Conservation (phyloP, 192 early-diverging fungal genomes). For the Coemansia pectinata region DNA sequence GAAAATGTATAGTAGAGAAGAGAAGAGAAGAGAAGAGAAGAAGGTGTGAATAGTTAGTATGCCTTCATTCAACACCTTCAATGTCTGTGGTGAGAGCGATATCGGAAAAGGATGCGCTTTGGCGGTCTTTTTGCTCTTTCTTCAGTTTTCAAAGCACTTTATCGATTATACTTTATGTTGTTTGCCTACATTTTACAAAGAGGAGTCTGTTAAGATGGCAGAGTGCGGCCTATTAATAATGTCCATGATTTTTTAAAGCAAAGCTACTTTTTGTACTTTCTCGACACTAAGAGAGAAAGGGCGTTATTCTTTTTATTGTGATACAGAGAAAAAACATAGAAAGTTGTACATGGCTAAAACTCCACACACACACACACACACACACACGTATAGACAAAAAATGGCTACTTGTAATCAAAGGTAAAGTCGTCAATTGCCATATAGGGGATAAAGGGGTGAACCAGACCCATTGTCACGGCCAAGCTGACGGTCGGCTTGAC, state of each 20-base stretch:
- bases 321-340: not conserved
- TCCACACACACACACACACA: not conserved
- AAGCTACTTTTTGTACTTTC: not conserved
- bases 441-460: not conserved
- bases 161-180: not conserved
- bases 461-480: constrained; percentile 1
- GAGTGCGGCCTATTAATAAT: not conserved
- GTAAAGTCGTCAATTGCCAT: not conserved
- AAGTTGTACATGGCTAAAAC: not conserved
- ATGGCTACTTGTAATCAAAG: not conserved
- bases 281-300: not conserved
- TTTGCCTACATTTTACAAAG: not conserved
- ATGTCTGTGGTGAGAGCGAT: not conserved
- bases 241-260: not conserved
- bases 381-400: not conserved
- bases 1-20: not conserved
- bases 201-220: not conserved
- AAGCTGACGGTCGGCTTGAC: constrained; percentile 4
- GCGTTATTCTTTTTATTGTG: not conserved
- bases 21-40: not conserved
- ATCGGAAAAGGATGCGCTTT: not conserved
- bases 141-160: not conserved
- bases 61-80: not conserved
- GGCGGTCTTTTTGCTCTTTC: not conserved
- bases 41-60: not conserved